Percentiles rank a stretch among this genome's conserved stretches.
phyloP scores from a whole-genome alignment of 352 stramenopile genomes.

The Phytophthora fragariaefolia region DNA sequence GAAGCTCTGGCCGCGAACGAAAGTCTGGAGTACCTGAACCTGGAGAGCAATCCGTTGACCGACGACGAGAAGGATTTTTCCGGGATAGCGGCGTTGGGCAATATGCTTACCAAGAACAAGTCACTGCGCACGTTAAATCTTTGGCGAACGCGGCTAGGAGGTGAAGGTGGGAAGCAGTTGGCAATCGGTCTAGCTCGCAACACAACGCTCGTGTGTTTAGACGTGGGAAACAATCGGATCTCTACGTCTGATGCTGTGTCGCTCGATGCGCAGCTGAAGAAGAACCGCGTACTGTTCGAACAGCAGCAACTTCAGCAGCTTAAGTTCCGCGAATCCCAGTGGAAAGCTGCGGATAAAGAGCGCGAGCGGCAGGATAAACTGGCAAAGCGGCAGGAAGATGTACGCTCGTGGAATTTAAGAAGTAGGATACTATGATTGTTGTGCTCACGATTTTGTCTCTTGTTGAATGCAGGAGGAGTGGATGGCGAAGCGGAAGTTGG shows the following conservation, averaged over 20 bases:
- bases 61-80: conserved; percentile 82
- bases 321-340: conserved; percentile 55
- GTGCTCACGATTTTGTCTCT: conserved; percentile 13
- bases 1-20: conserved; percentile 64
- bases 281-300: conserved; percentile 62
- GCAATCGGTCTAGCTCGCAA: conserved; percentile 66
- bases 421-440: background rate
- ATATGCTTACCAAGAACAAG: conserved; percentile 66
- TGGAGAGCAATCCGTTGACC: conserved; percentile 84
- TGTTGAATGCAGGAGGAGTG: conserved; percentile 58
- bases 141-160: conserved; percentile 75
- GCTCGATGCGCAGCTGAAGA: conserved; percentile 55
- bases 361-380: conserved; percentile 51
- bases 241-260: conserved; percentile 51
- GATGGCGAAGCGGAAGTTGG: conserved; percentile 78
- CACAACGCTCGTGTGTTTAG: conserved; percentile 66
- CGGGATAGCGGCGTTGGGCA: conserved; percentile 56
- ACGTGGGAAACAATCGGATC: conserved; percentile 85
- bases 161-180: conserved; percentile 71
- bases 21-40: conserved; percentile 60
- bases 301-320: conserved; percentile 49
- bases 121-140: conserved; percentile 75
- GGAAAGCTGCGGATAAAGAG: conserved; percentile 58
- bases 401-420: conserved; percentile 21
- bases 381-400: conserved; percentile 63